Conservation (phyloP, 2,329 filamentous ascomycete genomes). For the Colletotrichum neosansevieriae region DNA sequence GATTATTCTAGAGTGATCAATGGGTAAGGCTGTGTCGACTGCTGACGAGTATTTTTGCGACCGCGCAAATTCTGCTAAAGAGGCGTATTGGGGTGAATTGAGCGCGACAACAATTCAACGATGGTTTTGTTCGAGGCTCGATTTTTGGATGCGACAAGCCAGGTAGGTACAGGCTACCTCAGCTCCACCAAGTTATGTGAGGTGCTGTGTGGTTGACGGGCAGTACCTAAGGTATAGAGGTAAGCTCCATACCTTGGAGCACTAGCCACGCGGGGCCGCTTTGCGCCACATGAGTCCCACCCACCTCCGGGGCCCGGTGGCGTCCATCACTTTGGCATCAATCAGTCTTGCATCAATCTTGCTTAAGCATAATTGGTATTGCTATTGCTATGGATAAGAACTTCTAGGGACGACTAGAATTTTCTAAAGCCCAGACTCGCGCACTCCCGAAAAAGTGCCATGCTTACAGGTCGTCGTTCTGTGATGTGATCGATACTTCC, state of each 20-base stretch:
- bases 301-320: too few relatives aligned
- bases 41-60: not conserved
- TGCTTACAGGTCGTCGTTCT: not conserved
- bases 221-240: not conserved
- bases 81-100: constrained; percentile 2
- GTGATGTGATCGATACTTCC: constrained; percentile 38
- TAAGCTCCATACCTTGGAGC: not conserved
- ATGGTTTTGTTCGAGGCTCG: constrained; percentile 15
- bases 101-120: constrained; percentile 1
- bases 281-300: too few relatives aligned
- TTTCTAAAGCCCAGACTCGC: too few relatives aligned
- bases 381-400: too few relatives aligned
- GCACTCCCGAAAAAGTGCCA: too few relatives aligned
- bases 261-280: not conserved
- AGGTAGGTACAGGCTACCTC: not conserved
- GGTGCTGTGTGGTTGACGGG: too few relatives aligned
- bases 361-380: too few relatives aligned
- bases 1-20: constrained; percentile 19
- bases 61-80: not conserved
- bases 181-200: not conserved
- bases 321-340: too few relatives aligned
- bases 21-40: not conserved
- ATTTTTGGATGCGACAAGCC: constrained; percentile 32
- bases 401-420: too few relatives aligned
- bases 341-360: too few relatives aligned